Conservation (phyloP, 2,329 filamentous ascomycete species). For the Hypoxylon sp. region DNA sequence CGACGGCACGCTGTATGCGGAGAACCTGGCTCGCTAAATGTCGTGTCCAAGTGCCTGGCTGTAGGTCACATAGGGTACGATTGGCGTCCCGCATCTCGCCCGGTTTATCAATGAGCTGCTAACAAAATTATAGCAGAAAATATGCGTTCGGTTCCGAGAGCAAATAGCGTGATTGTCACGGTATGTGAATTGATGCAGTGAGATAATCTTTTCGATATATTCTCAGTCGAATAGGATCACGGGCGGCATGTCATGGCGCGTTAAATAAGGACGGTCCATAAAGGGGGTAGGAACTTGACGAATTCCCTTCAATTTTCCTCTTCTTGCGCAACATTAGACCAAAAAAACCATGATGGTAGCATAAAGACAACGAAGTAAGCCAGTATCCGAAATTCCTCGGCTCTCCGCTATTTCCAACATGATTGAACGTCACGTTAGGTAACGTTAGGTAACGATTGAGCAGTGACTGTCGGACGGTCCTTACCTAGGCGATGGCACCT, state of each 20-base stretch:
- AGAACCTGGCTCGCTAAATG: conserved; percentile 24
- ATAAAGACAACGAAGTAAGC: too few species aligned
- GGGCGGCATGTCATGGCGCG: not conserved
- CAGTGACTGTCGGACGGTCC: not conserved
- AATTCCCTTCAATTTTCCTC: too few species aligned
- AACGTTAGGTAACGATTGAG: not conserved
- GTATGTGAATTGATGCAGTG: not conserved
- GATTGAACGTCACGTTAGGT: too few species aligned
- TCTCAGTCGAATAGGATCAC: not conserved
- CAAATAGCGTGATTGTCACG: not conserved
- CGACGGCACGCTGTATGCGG: conserved; percentile 24
- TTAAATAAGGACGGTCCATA: not conserved
- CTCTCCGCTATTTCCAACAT: not conserved
- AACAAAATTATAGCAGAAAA: not conserved
- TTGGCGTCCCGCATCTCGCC: not conserved
- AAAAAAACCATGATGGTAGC: too few species aligned
- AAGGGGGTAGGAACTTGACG: too few species aligned
- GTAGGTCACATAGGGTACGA: not conserved
- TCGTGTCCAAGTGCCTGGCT: not conserved
- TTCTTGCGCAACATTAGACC: too few species aligned
- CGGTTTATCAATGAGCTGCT: not conserved
- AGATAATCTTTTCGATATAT: not conserved
- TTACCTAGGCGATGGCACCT: not conserved
- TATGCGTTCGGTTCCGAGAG: not conserved
- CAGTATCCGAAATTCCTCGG: too few species aligned